These are phyloP conservation scores for Suillus variegatus DNA, from an alignment of 768 basidiomycete species.

Conservation along the genomic window DNA sequence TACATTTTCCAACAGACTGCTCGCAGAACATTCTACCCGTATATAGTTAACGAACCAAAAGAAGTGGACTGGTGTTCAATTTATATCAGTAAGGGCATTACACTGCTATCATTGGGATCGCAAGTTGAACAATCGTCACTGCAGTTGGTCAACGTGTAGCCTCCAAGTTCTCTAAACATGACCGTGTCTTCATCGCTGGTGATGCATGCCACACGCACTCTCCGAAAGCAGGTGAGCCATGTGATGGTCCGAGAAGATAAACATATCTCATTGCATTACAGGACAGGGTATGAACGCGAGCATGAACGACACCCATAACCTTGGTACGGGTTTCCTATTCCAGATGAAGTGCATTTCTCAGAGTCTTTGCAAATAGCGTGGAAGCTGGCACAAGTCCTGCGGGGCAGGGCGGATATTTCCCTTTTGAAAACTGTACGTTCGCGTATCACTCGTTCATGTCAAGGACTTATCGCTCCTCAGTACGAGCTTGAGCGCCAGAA, in stretches of 20 bases:
- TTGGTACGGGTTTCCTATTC: slow-evolving; percentile 39
- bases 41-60: slow-evolving; percentile 47
- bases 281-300: slow-evolving; percentile 80
- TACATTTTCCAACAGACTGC: slow-evolving; percentile 43
- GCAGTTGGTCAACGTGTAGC: slow-evolving; percentile 77
- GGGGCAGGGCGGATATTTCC: slow-evolving; percentile 38
- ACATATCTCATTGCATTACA: slow-evolving; percentile 20
- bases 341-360: neutral
- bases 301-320: slow-evolving; percentile 75
- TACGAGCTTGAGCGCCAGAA: slow-evolving; percentile 69
- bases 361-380: slow-evolving; percentile 32
- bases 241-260: neutral
- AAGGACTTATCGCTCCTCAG: slow-evolving; percentile 32
- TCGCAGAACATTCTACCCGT: slow-evolving; percentile 58
- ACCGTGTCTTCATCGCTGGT: slow-evolving; percentile 75
- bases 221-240: slow-evolving; percentile 56
- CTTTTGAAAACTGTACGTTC: slow-evolving; percentile 43
- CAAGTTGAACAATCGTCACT: neutral
- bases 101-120: neutral
- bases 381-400: slow-evolving; percentile 49
- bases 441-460: neutral
- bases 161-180: slow-evolving; percentile 55
- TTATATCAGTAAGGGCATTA: slow-evolving; percentile 55
- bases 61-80: slow-evolving; percentile 72
- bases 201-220: slow-evolving; percentile 76